phyloP scores from a whole-genome alignment of 2,329 filamentous ascomycete species.

The Orbilia oligospora region DNA sequence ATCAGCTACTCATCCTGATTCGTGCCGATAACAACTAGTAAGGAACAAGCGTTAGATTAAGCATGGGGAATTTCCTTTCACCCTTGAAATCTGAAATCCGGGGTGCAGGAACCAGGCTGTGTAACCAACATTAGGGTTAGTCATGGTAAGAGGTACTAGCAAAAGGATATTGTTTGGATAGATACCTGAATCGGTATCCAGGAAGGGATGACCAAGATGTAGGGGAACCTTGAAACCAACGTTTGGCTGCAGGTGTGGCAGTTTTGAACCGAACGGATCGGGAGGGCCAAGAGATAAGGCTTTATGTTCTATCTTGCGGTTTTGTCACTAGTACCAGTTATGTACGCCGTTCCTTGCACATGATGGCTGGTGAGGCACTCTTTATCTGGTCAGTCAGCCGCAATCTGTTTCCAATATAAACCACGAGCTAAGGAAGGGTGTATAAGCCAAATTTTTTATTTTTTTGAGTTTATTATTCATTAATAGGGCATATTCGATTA shows the following conservation, averaged over 20 bases:
- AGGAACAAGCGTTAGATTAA: background rate
- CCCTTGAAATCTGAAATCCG: background rate
- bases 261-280: conserved; percentile 45
- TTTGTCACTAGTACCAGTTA: conserved; percentile 14
- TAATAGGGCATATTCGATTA: conserved; percentile 55
- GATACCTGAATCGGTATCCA: background rate
- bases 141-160: background rate
- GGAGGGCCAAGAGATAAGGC: conserved; percentile 17
- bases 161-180: background rate
- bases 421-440: background rate
- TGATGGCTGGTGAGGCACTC: no score
- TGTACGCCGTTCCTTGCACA: no score
- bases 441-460: conserved; percentile 13
- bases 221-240: conserved; percentile 9
- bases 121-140: conserved; percentile 2
- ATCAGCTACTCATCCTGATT: no score
- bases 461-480: conserved; percentile 53
- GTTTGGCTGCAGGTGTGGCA: conserved; percentile 40
- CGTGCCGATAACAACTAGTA: conserved; percentile 21
- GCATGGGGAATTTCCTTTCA: background rate
- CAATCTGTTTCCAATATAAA: no score
- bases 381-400: background rate
- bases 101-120: conserved; percentile 3
- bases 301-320: background rate
- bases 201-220: background rate